Evolutionary conservation across 352 stramenopile genomes (phyloP), one percentile per base, ranked within the genome.

Genomic region (Vaucheria bursata): DNA sequence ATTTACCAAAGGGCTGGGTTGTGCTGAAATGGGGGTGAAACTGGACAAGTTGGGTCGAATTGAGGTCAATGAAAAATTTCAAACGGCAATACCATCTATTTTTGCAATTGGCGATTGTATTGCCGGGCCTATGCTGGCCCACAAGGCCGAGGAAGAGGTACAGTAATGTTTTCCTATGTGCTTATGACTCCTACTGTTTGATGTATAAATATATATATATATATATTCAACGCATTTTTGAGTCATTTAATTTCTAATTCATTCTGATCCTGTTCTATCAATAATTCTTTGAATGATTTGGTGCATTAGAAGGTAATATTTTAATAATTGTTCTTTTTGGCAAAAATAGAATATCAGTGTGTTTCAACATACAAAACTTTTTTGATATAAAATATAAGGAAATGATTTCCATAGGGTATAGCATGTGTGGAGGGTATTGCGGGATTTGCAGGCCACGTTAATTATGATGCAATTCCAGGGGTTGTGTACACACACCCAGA

Each of bases 401-500:
- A n/a, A n/a, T n/a, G n/a, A n/a, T n/a, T n/a, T n/a, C n/a, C 37
- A 34, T 34, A 68, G 84, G 95, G 95, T 33, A 96, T 98, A 82
- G 94, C 94, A n/a, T 93, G 89, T 72, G 93, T 95, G 8, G 96
- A 99, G 88, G 96, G 88, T 70, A 97, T 99, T 83, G 93, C 93
- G 29, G 96, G 95, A 82, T 94, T 93, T 83, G 92, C 95, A 76
- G 95, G 95, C 77, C 95, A 99, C 87, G 94, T 99, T 52, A 99
- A 99, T 87, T 99, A 99, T 86, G 91, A 97, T 86, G 93, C 92
- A 33, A 98, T 99, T 86, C 96, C 96, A 31, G 92, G 94, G 73
- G 95, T 99, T 31, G 97, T 98, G 79, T 98, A 98, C 88, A 98
- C 94, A 65, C 94, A 95, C 87, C 95, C 95, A 0, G 93, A 98